Percentiles rank a stretch among this genome's conserved stretches.
These are phyloP conservation scores for Cichorium intybus DNA, from an alignment of 140 eudicot genomes.

Conservation along the genomic window DNA sequence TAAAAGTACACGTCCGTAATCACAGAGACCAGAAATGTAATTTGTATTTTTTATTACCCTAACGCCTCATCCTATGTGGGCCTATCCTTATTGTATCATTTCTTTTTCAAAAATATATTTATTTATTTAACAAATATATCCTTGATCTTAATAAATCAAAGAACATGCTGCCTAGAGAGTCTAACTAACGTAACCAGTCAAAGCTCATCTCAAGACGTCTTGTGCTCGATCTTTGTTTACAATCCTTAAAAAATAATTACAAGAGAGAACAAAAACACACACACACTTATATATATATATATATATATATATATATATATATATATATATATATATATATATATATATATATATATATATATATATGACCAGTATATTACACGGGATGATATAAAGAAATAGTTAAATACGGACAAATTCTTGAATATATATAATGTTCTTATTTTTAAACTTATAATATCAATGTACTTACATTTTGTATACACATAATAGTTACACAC, in stretches of 20 bases:
- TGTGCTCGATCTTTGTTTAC: neutral
- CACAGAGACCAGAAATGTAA: too few species aligned
- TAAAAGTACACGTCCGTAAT: too few species aligned
- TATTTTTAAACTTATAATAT: too few species aligned
- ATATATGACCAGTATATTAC: too few species aligned
- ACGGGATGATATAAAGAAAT: too few species aligned
- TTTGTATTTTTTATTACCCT: slow-evolving; percentile 6
- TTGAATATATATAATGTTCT: too few species aligned
- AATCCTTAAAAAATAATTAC: neutral
- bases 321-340: neutral
- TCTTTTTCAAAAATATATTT: neutral
- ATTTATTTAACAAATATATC: neutral
- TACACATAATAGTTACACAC: too few species aligned
- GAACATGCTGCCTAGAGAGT: slow-evolving; percentile 1
- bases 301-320: slow-evolving; percentile 1
- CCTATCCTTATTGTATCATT: neutral
- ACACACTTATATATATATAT: neutral
- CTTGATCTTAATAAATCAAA: neutral
- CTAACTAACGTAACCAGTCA: neutral
- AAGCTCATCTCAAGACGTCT: neutral
- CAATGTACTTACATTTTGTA: too few species aligned
- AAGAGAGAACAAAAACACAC: too few species aligned
- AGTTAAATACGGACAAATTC: too few species aligned
- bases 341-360: neutral
- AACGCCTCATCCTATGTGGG: slow-evolving; percentile 18